These are phyloP conservation scores for Candida parachauliodes DNA, from an alignment of 805 yeast species.

Conservation along the genomic window DNA sequence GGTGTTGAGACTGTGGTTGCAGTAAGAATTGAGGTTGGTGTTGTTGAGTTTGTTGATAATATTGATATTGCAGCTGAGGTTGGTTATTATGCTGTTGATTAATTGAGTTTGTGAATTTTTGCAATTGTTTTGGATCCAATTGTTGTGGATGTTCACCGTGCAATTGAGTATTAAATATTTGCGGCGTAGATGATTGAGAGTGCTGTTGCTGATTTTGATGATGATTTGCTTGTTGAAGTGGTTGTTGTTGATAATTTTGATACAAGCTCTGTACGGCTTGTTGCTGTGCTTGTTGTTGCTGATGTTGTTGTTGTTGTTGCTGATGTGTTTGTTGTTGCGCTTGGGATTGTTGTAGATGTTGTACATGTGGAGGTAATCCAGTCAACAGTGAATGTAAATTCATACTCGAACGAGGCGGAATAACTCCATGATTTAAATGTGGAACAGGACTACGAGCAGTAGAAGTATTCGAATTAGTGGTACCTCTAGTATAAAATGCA, in stretches of 20 bases:
- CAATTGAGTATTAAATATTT: constrained; percentile 6
- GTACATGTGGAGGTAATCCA: constrained; percentile 7
- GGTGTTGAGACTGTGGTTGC: constrained; percentile 11
- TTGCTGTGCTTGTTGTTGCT: constrained; percentile 11
- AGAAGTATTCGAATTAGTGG: constrained; percentile 12
- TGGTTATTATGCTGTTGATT: constrained; percentile 11
- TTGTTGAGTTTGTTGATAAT: constrained; percentile 9
- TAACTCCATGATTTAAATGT: constrained; percentile 7
- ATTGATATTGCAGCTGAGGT: constrained; percentile 10
- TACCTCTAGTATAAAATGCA: constrained; percentile 7
- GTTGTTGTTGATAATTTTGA: constrained; percentile 8
- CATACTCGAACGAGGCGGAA: constrained; percentile 8
- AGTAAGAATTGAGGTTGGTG: constrained; percentile 10
- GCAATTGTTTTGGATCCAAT: constrained; percentile 14
- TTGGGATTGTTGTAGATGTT: constrained; percentile 9
- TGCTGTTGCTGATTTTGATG: constrained; percentile 11
- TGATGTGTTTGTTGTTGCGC: constrained; percentile 7
- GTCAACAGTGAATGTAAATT: constrained; percentile 5
- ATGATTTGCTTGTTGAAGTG: constrained; percentile 10
- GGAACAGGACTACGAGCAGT: constrained; percentile 12
- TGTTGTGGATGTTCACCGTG: constrained; percentile 12
- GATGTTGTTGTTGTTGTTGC: constrained; percentile 7
- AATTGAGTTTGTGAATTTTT: constrained; percentile 5
- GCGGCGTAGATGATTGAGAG: constrained; percentile 9
- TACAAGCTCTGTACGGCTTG: constrained; percentile 9